A percentile compares a stretch with the other conserved stretches of the same genome.
Evolutionary conservation across 768 basidiomycete genomes (phyloP).

Genomic region (Leucocoprinus leucothites): DNA sequence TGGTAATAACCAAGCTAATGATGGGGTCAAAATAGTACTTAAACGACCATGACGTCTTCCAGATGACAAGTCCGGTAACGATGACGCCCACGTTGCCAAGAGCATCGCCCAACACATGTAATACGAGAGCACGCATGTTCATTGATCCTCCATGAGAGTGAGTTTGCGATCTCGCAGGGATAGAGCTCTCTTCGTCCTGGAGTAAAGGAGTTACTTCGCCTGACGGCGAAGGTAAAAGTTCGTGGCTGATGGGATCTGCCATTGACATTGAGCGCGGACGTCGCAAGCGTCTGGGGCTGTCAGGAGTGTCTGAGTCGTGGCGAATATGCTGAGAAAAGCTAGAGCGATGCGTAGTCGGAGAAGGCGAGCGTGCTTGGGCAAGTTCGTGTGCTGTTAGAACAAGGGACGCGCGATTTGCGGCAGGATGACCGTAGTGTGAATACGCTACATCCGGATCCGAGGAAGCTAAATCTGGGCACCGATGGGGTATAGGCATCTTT

Average conservation of each 20-base stretch:
- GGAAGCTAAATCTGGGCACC: conserved; percentile 26
- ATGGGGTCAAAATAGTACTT: conserved; percentile 92
- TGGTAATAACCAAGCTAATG: conserved; percentile 91
- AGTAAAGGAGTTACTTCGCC: conserved; percentile 9
- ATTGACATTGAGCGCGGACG: not conserved
- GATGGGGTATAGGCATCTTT: conserved; percentile 21
- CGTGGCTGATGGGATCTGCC: conserved; percentile 6
- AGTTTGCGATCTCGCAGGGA: conserved; percentile 29
- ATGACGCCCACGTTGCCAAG: conserved; percentile 98
- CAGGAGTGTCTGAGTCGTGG: conserved; percentile 24
- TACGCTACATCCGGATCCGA: conserved; percentile 36
- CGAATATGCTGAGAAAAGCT: conserved; percentile 20
- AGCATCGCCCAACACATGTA: conserved; percentile 96
- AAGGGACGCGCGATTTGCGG: conserved; percentile 66
- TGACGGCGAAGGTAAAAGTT: not conserved
- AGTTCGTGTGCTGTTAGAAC: conserved; percentile 86
- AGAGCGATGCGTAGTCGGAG: conserved; percentile 28
- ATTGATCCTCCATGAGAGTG: conserved; percentile 65
- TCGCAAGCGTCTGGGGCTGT: not conserved
- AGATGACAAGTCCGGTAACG: conserved; percentile 90
- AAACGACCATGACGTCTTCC: conserved; percentile 81
- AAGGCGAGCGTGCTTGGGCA: conserved; percentile 51
- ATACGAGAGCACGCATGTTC: conserved; percentile 96
- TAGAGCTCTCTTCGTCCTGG: conserved; percentile 2
- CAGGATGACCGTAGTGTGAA: conserved; percentile 72